phyloP scores from a whole-genome alignment of 2,329 filamentous ascomycete species.

The Aspergillus alliaceus region DNA sequence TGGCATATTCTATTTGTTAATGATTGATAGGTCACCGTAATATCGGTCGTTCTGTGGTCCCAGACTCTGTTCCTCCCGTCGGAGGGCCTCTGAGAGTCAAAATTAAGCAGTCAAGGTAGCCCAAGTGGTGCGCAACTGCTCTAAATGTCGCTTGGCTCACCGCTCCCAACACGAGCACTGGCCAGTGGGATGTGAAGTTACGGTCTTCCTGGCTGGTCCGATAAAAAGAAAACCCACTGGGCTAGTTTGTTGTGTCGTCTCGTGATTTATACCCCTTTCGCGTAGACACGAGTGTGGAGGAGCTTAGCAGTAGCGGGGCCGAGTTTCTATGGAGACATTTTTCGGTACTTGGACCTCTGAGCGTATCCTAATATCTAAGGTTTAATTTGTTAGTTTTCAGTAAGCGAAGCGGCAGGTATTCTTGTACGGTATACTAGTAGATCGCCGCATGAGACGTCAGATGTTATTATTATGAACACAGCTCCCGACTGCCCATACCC shows the following conservation, averaged over 20 bases:
- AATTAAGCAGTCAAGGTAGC: too few relatives aligned
- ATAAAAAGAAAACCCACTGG: neutral
- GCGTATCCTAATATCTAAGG: neutral
- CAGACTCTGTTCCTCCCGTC: neutral
- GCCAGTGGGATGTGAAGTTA: neutral
- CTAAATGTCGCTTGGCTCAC: too few relatives aligned
- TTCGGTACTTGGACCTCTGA: neutral
- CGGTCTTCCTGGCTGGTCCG: neutral
- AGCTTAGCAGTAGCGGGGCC: neutral
- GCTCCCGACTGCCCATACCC: neutral
- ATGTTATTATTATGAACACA: slow-evolving; percentile 5
- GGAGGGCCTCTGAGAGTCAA: neutral
- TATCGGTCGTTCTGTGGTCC: neutral
- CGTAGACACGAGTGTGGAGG: neutral
- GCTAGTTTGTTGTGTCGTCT: neutral
- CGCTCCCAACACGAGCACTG: too few relatives aligned
- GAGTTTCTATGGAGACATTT: neutral
- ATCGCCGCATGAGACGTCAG: neutral
- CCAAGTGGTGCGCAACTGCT: too few relatives aligned
- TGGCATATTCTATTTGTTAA: neutral
- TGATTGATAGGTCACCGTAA: neutral
- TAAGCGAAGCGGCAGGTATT: neutral
- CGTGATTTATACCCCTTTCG: neutral
- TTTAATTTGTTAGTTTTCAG: neutral
- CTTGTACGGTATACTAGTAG: too few relatives aligned